A percentile compares a stretch with the other conserved stretches of the same genome.
Evolutionary conservation across 805 yeast species (phyloP).

Genomic region (Kurtzmaniella cleridarum): DNA sequence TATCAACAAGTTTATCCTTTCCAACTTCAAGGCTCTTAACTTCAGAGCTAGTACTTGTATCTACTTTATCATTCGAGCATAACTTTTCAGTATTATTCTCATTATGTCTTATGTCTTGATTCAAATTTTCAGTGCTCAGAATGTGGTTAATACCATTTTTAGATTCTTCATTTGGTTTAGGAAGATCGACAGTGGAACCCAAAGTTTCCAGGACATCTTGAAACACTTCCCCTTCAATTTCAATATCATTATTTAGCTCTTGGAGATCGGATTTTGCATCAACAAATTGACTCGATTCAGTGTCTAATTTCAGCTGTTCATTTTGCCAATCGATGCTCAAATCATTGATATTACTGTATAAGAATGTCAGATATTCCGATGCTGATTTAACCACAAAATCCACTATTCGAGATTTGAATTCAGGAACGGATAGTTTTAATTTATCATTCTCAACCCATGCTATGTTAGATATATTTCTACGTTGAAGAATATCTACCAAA

Average conservation of each 20-base stretch:
- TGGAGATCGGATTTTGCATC: slow-evolving; percentile 6
- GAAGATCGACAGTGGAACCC: background rate
- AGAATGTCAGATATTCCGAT: slow-evolving; percentile 12
- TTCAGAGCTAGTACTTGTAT: too few relatives aligned
- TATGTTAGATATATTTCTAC: slow-evolving; percentile 15
- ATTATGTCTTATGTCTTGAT: background rate
- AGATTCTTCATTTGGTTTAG: background rate
- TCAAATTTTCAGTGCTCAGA: too few relatives aligned
- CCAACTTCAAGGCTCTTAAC: too few relatives aligned
- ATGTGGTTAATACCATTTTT: too few relatives aligned
- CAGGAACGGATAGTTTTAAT: slow-evolving; percentile 15
- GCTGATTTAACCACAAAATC: slow-evolving; percentile 17
- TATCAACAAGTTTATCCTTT: too few relatives aligned
- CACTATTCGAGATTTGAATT: slow-evolving; percentile 16
- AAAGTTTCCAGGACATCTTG: background rate
- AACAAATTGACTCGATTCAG: background rate
- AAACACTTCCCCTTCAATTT: background rate
- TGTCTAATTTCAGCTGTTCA: background rate
- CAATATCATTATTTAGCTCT: background rate
- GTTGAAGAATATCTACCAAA: slow-evolving; percentile 9
- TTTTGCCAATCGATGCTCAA: slow-evolving; percentile 2
- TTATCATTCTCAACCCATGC: slow-evolving; percentile 14
- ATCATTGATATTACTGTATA: slow-evolving; percentile 19
- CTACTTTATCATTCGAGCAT: too few relatives aligned
- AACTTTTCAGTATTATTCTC: background rate